Base-by-base conservation (phyloP, 2,329 filamentous ascomycete species). In the Clarireedia paspali region DNA sequence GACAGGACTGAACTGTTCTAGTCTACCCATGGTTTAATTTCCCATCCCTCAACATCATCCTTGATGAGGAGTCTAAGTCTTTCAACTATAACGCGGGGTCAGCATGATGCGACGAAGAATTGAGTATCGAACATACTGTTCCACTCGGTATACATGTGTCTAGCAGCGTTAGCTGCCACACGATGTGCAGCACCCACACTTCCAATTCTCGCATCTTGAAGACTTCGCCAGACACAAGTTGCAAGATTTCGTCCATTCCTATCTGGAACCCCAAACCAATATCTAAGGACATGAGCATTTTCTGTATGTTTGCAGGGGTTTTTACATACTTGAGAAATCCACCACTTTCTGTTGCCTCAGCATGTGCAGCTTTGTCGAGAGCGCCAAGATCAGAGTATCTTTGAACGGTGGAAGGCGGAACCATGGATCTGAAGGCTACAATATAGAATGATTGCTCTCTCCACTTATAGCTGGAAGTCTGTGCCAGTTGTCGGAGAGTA, bases 211-310 rank as follows among this genome's bases (percentile, higher is more conserved):
- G 84, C 83, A 66, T 86, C 81, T 42, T 79, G 74, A 45, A 76
- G 74, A 34, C 77, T 79, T 60, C 81, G 75, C 83, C 84, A 87
- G 58, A 87, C 69, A 70, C 83, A 91, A 49, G 91, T 96, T 45
- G 91, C 91, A 65, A 96, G 71, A 72, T 96, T 96, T 66, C 82
- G 77, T 59, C 86, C 78, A 51, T 87, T 76, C 45, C 70, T 74
- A 72, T 95, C 83, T 20, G 87, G 85, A 36, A 74, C 77, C 2
- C 90, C 89, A 70, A 95, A 96, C 90, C 91, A 96, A 72, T 96
- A 96, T 71, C 82, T 85, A 61, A 46, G 15, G 34, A 26, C 5
- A 23, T 62, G 48, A 61, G 53, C 39, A 39, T 49, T 53, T 46
- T 17, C 34, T 42, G 23, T 42, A 23, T 12, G 6, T 23, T 17